These are phyloP conservation scores for Starmerella ratchasimensis DNA, from an alignment of 805 yeast species.

Conservation along the genomic window DNA sequence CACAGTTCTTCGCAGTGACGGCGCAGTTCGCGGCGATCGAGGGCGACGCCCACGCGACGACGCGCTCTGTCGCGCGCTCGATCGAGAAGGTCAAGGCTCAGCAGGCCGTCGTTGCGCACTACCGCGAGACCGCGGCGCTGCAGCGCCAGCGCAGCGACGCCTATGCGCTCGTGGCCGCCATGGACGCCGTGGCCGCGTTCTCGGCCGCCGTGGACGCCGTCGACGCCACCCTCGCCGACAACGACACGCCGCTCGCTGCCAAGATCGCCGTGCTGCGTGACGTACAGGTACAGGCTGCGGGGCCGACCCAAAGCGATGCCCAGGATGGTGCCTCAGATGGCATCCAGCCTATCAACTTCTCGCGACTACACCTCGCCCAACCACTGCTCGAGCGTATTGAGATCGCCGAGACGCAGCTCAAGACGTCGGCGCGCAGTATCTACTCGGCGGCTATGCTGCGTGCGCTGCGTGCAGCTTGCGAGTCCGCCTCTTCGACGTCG, in stretches of 20 bases:
- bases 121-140: conserved; percentile 7
- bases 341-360: conserved; percentile 2
- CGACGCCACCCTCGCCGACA: conserved; percentile 22
- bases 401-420: conserved; percentile 8
- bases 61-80: conserved; percentile 37
- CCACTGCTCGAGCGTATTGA: conserved; percentile 39
- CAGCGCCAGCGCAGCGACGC: conserved; percentile 29
- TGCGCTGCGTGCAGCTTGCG: conserved; percentile 3
- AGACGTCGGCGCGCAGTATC: not conserved
- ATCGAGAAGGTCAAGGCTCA: conserved; percentile 12
- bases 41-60: conserved; percentile 14
- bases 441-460: conserved; percentile 3
- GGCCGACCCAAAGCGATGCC: too few relatives aligned
- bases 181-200: conserved; percentile 31
- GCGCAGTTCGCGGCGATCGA: conserved; percentile 61
- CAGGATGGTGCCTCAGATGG: not conserved
- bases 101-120: conserved; percentile 12
- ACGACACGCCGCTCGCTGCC: not conserved
- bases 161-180: conserved; percentile 32
- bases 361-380: conserved; percentile 36
- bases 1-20: conserved; percentile 71
- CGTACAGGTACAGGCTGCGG: not conserved
- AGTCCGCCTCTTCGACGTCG: not conserved
- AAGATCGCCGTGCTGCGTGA: not conserved
- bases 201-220: conserved; percentile 45